Conservation (phyloP, 192 early-diverging fungal genomes). For the Coemansia sp. region DNA sequence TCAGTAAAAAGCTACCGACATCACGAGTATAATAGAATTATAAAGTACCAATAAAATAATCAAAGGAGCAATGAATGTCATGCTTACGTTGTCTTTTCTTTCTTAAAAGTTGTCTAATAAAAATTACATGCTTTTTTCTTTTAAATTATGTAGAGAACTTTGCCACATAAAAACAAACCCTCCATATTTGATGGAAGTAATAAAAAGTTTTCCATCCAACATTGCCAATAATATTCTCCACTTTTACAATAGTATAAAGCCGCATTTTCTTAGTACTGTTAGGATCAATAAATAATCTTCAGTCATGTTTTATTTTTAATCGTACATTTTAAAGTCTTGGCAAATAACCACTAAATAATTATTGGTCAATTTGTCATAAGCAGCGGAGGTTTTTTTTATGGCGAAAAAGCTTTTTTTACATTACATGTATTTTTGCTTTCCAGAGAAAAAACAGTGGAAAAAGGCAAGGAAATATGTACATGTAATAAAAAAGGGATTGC, state of each 20-base stretch:
- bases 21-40: no score
- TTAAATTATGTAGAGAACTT: neutral
- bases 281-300: neutral
- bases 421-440: no score
- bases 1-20: no score
- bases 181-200: neutral
- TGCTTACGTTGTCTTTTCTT: no score
- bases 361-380: no score
- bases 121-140: neutral
- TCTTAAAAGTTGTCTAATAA: no score
- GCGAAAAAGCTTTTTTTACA: neutral
- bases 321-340: neutral
- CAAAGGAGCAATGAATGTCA: no score
- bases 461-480: no score
- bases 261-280: neutral
- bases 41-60: no score
- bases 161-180: neutral
- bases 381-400: no score
- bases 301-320: neutral
- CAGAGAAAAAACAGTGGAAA: no score
- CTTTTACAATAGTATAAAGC: neutral
- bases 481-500: no score
- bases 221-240: neutral
- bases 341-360: neutral
- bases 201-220: neutral